A percentile compares a stretch with the other conserved stretches of the same genome.
Conservation (phyloP, 257 asterid genomes). For the Solanum ahanhuiri region DNA sequence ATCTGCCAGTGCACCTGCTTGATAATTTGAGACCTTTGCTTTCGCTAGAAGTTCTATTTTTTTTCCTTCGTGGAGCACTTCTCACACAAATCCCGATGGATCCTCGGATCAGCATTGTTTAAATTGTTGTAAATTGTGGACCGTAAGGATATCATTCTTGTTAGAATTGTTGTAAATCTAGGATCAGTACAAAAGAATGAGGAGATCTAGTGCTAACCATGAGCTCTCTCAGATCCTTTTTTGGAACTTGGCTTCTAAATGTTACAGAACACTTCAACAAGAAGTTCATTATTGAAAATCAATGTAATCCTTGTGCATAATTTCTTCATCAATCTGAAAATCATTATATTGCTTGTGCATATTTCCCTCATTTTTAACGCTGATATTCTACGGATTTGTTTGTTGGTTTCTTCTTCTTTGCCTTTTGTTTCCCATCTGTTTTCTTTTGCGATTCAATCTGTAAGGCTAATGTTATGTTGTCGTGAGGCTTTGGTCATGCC, state of each 20-base stretch:
- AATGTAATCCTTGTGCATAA: background rate
- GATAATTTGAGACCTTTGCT: background rate
- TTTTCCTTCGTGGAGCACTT: background rate
- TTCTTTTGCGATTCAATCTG: background rate
- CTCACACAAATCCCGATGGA: background rate
- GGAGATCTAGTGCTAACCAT: background rate
- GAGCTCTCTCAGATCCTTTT: background rate
- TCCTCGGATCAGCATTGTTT: background rate
- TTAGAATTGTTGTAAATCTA: background rate
- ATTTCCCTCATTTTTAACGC: background rate
- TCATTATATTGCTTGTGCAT: background rate
- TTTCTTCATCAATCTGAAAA: background rate
- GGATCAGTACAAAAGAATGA: background rate
- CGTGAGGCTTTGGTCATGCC: background rate
- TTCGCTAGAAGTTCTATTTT: background rate
- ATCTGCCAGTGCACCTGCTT: conserved; percentile 40
- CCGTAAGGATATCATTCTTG: background rate
- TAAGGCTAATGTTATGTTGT: background rate
- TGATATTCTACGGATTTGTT: background rate
- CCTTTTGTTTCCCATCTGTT: background rate
- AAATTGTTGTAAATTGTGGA: too few species aligned
- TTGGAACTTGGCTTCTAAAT: background rate
- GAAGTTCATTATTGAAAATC: background rate
- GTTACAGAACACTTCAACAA: background rate
- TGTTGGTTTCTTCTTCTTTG: background rate